phyloP scores from a whole-genome alignment of 345 rosid species.

The Streptanthus diversifolius region DNA sequence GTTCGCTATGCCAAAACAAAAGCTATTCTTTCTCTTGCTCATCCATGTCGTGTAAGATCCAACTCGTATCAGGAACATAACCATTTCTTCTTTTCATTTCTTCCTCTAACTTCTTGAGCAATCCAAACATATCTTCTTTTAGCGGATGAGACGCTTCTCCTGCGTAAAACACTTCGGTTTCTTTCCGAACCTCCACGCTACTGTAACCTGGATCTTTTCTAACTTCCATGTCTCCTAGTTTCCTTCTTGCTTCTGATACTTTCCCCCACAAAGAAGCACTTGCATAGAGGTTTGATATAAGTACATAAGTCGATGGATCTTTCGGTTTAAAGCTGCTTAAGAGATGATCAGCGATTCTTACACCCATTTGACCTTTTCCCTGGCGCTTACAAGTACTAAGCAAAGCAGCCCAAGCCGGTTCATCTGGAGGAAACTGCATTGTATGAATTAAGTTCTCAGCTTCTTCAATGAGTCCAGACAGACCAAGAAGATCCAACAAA shows the following conservation, averaged over 20 bases:
- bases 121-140: constrained; percentile 44
- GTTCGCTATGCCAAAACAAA: constrained; percentile 76
- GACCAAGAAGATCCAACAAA: constrained; percentile 71
- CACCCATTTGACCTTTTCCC: constrained; percentile 46
- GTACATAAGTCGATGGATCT: constrained; percentile 65
- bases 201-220: constrained; percentile 71
- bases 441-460: constrained; percentile 53
- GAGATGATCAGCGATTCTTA: constrained; percentile 53
- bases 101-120: constrained; percentile 50
- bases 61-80: constrained; percentile 67
- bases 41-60: constrained; percentile 57
- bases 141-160: constrained; percentile 60
- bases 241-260: constrained; percentile 52
- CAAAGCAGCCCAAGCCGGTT: constrained; percentile 81
- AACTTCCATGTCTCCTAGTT: constrained; percentile 49
- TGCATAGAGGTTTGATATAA: constrained; percentile 64
- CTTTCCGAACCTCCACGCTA: constrained; percentile 45
- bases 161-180: constrained; percentile 56
- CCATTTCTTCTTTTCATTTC: constrained; percentile 62
- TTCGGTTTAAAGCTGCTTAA: constrained; percentile 43
- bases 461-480: constrained; percentile 68
- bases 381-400: constrained; percentile 69
- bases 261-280: constrained; percentile 53
- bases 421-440: constrained; percentile 77
- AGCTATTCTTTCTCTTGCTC: constrained; percentile 64